These are phyloP conservation scores for Tetradesmus obliquus DNA, from an alignment of 139 green algal species.

Conservation along the genomic window DNA sequence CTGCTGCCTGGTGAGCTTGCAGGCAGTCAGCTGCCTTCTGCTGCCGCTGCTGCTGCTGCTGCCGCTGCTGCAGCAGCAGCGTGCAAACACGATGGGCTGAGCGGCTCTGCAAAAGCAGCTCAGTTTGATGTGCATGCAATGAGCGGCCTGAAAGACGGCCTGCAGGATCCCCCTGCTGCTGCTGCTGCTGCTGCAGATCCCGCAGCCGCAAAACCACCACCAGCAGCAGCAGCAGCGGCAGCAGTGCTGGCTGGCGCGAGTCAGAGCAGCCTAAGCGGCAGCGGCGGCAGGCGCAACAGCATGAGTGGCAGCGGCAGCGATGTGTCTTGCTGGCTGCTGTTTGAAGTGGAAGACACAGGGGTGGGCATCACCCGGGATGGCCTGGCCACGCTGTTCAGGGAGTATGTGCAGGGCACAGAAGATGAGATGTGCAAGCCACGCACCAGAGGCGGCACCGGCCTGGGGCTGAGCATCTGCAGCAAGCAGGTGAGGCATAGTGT, in stretches of 20 bases:
- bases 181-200: not conserved
- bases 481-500: constrained; percentile 65
- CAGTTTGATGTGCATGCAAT: constrained; percentile 35
- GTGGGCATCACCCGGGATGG: constrained; percentile 68
- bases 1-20: not conserved
- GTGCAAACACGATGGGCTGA: not conserved
- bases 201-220: not conserved
- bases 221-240: constrained; percentile 2
- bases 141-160: not conserved
- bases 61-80: not conserved
- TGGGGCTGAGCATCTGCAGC: constrained; percentile 79
- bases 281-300: not conserved
- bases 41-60: constrained; percentile 3
- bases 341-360: constrained; percentile 85
- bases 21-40: not conserved
- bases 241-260: not conserved
- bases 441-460: constrained; percentile 73
- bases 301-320: constrained; percentile 12
- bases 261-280: constrained; percentile 8
- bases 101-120: not conserved
- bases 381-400: constrained; percentile 76
- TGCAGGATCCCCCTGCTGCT: not conserved
- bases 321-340: constrained; percentile 65
- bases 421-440: constrained; percentile 79
- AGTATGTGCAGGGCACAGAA: constrained; percentile 85